These are phyloP conservation scores for Monilinia fructicola DNA, from an alignment of 2,329 filamentous ascomycete species.

Conservation along the genomic window DNA sequence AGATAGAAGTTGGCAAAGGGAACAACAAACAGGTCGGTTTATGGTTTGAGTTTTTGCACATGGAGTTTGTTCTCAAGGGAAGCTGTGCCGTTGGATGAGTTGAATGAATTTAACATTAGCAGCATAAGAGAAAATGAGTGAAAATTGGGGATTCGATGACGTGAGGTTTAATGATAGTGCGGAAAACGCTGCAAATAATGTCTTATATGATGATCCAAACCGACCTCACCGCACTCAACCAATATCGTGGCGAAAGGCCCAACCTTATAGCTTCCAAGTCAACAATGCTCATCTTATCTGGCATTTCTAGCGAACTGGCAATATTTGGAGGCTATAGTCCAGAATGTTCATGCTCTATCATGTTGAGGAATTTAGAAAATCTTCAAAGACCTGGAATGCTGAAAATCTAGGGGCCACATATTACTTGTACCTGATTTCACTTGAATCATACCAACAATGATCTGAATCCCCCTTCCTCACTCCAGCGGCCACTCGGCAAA, in stretches of 20 bases:
- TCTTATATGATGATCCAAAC: not conserved
- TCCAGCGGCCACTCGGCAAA: slow-evolving; percentile 1
- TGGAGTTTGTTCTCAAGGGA: not conserved
- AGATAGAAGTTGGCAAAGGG: not conserved
- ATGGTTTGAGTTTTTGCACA: not conserved
- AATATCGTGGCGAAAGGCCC: not conserved
- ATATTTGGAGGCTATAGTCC: too few species aligned
- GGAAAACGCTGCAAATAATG: too few species aligned
- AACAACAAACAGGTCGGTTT: not conserved
- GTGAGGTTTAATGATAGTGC: too few species aligned
- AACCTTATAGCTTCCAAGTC: not conserved
- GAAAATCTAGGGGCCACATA: not conserved
- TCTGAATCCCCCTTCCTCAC: not conserved
- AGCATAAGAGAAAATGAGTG: too few species aligned
- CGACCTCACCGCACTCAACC: not conserved
- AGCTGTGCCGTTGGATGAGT: too few species aligned
- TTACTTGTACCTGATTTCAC: not conserved
- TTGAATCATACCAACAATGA: not conserved
- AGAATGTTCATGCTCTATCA: too few species aligned
- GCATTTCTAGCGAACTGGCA: not conserved
- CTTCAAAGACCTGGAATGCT: not conserved
- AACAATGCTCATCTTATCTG: not conserved
- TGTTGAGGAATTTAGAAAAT: not conserved
- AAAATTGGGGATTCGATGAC: too few species aligned
- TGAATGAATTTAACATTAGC: too few species aligned